Conservation (phyloP, 805 yeast genomes). For the Saccharomycopsis amapae region DNA sequence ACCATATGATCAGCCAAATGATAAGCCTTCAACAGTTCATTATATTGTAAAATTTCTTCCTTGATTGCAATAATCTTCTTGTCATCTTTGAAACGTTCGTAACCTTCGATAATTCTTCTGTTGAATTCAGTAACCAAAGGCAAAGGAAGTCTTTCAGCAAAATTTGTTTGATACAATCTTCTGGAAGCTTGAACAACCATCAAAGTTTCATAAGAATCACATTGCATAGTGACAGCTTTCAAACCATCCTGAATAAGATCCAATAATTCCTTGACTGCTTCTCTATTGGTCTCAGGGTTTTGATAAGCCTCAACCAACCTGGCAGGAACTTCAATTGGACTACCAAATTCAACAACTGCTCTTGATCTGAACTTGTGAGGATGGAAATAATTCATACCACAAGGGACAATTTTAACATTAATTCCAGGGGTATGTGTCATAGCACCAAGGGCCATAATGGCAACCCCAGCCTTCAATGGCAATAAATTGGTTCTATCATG, state of each 20-base stretch:
- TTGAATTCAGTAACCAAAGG: slow-evolving; percentile 83
- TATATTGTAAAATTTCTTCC: slow-evolving; percentile 58
- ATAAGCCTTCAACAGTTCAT: slow-evolving; percentile 52
- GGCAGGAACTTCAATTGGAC: slow-evolving; percentile 63
- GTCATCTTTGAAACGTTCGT: slow-evolving; percentile 65
- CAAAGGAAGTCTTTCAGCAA: slow-evolving; percentile 54
- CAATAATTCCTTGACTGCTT: slow-evolving; percentile 65
- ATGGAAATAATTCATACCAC: slow-evolving; percentile 94
- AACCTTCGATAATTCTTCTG: slow-evolving; percentile 78
- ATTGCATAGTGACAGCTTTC: slow-evolving; percentile 84
- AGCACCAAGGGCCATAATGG: slow-evolving; percentile 95
- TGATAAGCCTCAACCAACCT: slow-evolving; percentile 58
- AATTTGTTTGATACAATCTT: slow-evolving; percentile 68
- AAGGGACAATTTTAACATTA: slow-evolving; percentile 81
- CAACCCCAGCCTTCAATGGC: slow-evolving; percentile 95
- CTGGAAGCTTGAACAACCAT: slow-evolving; percentile 94
- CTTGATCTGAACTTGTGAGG: slow-evolving; percentile 90
- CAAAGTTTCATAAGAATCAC: slow-evolving; percentile 87
- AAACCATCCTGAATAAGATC: slow-evolving; percentile 69
- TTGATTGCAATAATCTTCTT: slow-evolving; percentile 59
- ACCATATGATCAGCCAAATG: slow-evolving; percentile 73
- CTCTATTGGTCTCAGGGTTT: slow-evolving; percentile 56
- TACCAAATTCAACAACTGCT: slow-evolving; percentile 90
- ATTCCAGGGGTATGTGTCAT: slow-evolving; percentile 68
- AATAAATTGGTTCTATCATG: slow-evolving; percentile 88